Conservation (phyloP, 495 filamentous ascomycete genomes). For the Chaetomium tenue region DNA sequence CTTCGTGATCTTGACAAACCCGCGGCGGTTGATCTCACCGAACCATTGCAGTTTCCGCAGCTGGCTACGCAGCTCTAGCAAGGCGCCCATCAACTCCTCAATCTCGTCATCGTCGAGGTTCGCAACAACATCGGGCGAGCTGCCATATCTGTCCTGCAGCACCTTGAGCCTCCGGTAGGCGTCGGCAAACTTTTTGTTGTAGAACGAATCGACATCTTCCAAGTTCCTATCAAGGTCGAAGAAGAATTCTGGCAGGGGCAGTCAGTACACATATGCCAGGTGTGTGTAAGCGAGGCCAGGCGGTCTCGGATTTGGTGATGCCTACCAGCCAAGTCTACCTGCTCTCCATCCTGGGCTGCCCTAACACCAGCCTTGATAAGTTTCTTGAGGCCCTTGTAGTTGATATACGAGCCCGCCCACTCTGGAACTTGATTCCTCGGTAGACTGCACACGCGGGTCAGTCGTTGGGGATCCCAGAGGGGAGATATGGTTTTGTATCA, state of each 20-base stretch:
- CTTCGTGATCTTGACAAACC: constrained; percentile 97
- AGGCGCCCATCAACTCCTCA: constrained; percentile 82
- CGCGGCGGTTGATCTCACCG: constrained; percentile 90
- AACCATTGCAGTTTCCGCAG: constrained; percentile 95
- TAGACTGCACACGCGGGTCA: constrained; percentile 53
- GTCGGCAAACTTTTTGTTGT: constrained; percentile 90
- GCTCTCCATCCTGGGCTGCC: constrained; percentile 61
- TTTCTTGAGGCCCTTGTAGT: constrained; percentile 95
- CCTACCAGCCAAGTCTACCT: constrained; percentile 73
- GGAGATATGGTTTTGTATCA: not conserved
- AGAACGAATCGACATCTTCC: constrained; percentile 91
- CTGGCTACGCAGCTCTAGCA: constrained; percentile 82
- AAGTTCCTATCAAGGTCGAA: constrained; percentile 93
- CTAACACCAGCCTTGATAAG: constrained; percentile 75
- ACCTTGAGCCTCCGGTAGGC: constrained; percentile 76
- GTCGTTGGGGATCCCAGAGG: not conserved
- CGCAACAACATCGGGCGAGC: constrained; percentile 47
- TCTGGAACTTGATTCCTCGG: constrained; percentile 94
- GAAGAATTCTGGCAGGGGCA: constrained; percentile 70
- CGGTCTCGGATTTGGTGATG: not conserved
- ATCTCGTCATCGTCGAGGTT: constrained; percentile 68
- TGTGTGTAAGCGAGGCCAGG: constrained; percentile 2
- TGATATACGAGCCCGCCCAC: constrained; percentile 89
- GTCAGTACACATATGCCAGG: constrained; percentile 17
- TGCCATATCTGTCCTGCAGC: constrained; percentile 79